phyloP scores from a whole-genome alignment of 345 rosid genomes.

The Ceriops tagal region DNA sequence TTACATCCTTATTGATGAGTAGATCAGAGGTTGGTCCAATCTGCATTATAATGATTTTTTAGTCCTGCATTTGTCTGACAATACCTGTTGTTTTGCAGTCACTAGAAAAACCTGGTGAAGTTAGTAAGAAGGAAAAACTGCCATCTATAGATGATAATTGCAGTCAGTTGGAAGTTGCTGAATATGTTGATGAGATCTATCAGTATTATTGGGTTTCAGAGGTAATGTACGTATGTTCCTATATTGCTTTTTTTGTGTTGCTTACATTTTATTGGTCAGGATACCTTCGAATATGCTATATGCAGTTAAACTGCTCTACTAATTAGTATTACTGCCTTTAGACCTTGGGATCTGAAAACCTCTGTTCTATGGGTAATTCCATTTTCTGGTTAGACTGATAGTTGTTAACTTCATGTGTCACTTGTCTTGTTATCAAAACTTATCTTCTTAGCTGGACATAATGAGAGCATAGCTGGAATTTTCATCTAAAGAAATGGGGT shows the following conservation, averaged over 20 bases:
- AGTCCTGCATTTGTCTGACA: constrained; percentile 16
- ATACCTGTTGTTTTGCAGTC: constrained; percentile 43
- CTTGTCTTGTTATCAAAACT: neutral
- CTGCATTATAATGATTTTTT: constrained; percentile 11
- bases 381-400: neutral
- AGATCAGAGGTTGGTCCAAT: constrained; percentile 57
- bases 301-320: neutral
- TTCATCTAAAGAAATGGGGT: no score
- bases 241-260: neutral
- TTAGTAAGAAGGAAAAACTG: constrained; percentile 38
- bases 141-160: constrained; percentile 69
- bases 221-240: constrained; percentile 38
- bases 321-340: neutral
- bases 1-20: constrained; percentile 69
- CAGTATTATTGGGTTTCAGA: constrained; percentile 83
- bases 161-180: constrained; percentile 91
- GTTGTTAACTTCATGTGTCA: neutral
- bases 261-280: neutral
- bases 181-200: constrained; percentile 90
- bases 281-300: neutral
- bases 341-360: neutral
- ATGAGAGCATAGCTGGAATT: no score
- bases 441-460: no score
- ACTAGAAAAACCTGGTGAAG: constrained; percentile 44
- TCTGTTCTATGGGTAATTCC: neutral